Conservation (phyloP, 2,329 filamentous ascomycete species). For the Emmonsiellopsis sp. region DNA sequence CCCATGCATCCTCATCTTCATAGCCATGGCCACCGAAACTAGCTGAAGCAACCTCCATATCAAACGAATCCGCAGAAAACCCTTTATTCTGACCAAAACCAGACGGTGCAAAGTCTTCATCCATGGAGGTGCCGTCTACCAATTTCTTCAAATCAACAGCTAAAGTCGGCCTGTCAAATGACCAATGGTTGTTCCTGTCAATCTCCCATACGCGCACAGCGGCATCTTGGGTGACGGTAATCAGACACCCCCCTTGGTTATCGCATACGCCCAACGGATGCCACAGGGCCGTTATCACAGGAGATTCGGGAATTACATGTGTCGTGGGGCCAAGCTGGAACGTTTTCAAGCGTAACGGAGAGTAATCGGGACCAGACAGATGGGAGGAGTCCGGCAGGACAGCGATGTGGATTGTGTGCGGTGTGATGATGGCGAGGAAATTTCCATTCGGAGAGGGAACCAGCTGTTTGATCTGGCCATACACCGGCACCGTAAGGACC, state of each 20-base stretch:
- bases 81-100: slow-evolving; percentile 63
- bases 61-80: slow-evolving; percentile 80
- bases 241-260: slow-evolving; percentile 62
- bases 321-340: slow-evolving; percentile 88
- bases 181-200: slow-evolving; percentile 71
- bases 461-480: slow-evolving; percentile 75
- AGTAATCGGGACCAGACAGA: slow-evolving; percentile 57
- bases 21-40: slow-evolving; percentile 67
- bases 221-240: slow-evolving; percentile 82
- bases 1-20: slow-evolving; percentile 61
- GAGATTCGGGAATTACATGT: slow-evolving; percentile 76
- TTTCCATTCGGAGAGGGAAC: slow-evolving; percentile 72
- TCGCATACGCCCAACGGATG: slow-evolving; percentile 70
- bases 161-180: slow-evolving; percentile 73
- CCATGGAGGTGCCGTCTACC: slow-evolving; percentile 68
- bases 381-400: slow-evolving; percentile 74
- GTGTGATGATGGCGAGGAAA: slow-evolving; percentile 75
- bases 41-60: slow-evolving; percentile 89
- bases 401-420: slow-evolving; percentile 79
- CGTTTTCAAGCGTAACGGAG: slow-evolving; percentile 68
- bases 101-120: slow-evolving; percentile 75
- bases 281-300: slow-evolving; percentile 76
- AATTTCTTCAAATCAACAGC: slow-evolving; percentile 84
- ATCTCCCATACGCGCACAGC: slow-evolving; percentile 87
- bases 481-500: slow-evolving; percentile 68